A percentile compares a stretch with the other conserved stretches of the same genome.
Conservation (phyloP, 441 rosid species). For the Bocquillonia castaneifolia region DNA sequence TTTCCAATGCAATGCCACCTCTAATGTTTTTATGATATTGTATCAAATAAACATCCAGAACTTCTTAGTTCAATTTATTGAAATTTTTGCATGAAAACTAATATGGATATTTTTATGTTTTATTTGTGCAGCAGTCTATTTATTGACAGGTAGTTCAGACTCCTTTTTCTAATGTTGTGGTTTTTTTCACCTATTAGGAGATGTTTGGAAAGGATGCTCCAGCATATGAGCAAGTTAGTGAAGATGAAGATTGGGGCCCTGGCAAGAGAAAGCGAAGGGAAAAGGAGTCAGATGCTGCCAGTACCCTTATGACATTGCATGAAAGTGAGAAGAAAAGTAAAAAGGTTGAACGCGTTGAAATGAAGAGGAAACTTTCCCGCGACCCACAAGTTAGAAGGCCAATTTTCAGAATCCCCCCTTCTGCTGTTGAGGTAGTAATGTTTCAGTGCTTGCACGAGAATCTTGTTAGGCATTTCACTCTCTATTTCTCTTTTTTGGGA, state of each 20-base stretch:
- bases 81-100: not conserved
- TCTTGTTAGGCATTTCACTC: constrained; percentile 12
- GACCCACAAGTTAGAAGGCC: constrained; percentile 50
- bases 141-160: constrained; percentile 1
- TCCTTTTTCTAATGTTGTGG: constrained; percentile 7
- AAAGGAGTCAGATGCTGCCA: constrained; percentile 79
- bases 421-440: constrained; percentile 68
- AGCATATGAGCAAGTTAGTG: constrained; percentile 67
- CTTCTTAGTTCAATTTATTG: not conserved
- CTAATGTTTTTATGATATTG: not conserved
- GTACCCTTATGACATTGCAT: constrained; percentile 58
- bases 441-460: not conserved
- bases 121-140: constrained; percentile 7
- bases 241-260: constrained; percentile 99
- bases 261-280: constrained; percentile 60
- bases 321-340: constrained; percentile 46
- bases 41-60: not conserved
- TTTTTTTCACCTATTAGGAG: constrained; percentile 46
- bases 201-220: constrained; percentile 95
- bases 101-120: not conserved
- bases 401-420: constrained; percentile 61
- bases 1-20: too few relatives aligned
- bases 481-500: not conserved
- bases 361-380: constrained; percentile 30
- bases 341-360: constrained; percentile 32